Evolutionary conservation across 2,329 filamentous ascomycete genomes (phyloP), one percentile per base, ranked within the genome.

Genomic region (Xylariaceae sp.): DNA sequence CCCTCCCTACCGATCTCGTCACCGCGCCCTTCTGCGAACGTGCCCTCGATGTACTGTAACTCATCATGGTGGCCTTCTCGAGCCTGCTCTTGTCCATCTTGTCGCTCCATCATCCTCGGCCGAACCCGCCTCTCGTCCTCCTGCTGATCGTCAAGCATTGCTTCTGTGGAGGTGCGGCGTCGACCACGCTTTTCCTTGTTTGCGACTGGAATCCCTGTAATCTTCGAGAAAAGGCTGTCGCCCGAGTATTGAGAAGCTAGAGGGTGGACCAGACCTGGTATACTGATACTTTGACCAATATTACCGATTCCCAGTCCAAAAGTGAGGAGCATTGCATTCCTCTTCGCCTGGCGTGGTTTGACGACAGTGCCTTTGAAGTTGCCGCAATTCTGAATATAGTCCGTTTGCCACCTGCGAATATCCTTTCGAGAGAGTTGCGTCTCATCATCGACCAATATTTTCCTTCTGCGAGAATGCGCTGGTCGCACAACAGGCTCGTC

Each of bases 361-460:
- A 30, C 52, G 38, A 40, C 44, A 11, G 21, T 6, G 7, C 11
- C 36, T 60, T 61, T 38, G 44, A 54, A 27, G 11, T 34, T 9
- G 46, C 48, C 13, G 50, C 57, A 88, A 47, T 80, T 82, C 9
- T 57, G 46, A 6, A 66, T 43, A 40, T 76, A 76, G 28, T 69
- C 52, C 1, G 47, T 39, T 36, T 59, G 53, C 71, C 70, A 74
- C 4, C 46, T 38, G 38, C 59, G 62, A 33, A 71, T 54, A 36
- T 63, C 59, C 9, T 47, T 50, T 40, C 60, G 51, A 8, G 64
- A 51, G 8, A 74, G 18, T 13, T 59, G 56, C 12, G 62, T 62
- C 19, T 52, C 49, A 7, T 54, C 46, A 31, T 66, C 63, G 5
- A 50, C 16, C 11, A 42, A 31, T 36, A 48, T 60, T 28, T 38